Conservation (phyloP, 1,284 basidiomycete genomes). For the Heterobasidion annosum region DNA sequence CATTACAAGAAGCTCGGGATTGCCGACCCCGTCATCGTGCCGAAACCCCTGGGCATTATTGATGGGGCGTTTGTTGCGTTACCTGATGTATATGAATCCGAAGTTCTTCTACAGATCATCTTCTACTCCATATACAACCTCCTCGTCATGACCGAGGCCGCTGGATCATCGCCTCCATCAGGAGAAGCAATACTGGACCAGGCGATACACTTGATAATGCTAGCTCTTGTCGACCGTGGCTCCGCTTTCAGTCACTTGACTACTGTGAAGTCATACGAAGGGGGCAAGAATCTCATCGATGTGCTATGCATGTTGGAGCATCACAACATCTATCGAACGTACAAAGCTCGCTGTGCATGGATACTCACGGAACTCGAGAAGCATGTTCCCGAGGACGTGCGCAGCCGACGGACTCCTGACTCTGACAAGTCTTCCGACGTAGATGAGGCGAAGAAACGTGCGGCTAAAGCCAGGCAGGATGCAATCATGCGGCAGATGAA, state of each 20-base stretch:
- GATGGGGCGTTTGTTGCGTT: conserved; percentile 62
- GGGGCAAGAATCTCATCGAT: conserved; percentile 57
- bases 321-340: conserved; percentile 64
- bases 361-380: conserved; percentile 55
- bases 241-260: conserved; percentile 52
- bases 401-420: conserved; percentile 35
- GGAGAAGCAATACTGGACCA: conserved; percentile 89
- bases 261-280: conserved; percentile 44
- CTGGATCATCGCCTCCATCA: conserved; percentile 54
- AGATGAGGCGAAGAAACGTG: conserved; percentile 65
- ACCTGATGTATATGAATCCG: conserved; percentile 52
- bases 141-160: conserved; percentile 47
- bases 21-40: conserved; percentile 66
- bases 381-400: conserved; percentile 48
- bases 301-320: conserved; percentile 71
- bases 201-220: conserved; percentile 77
- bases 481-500: conserved; percentile 93
- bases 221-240: conserved; percentile 67
- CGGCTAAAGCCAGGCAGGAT: conserved; percentile 79
- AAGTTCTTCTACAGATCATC: conserved; percentile 65
- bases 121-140: conserved; percentile 73
- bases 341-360: conserved; percentile 67
- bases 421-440: conserved; percentile 35
- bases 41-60: conserved; percentile 56
- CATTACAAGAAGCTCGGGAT: conserved; percentile 58